Base-by-base conservation (phyloP, 2,329 filamentous ascomycete species). In the Arthrinium phaeospermum region DNA sequence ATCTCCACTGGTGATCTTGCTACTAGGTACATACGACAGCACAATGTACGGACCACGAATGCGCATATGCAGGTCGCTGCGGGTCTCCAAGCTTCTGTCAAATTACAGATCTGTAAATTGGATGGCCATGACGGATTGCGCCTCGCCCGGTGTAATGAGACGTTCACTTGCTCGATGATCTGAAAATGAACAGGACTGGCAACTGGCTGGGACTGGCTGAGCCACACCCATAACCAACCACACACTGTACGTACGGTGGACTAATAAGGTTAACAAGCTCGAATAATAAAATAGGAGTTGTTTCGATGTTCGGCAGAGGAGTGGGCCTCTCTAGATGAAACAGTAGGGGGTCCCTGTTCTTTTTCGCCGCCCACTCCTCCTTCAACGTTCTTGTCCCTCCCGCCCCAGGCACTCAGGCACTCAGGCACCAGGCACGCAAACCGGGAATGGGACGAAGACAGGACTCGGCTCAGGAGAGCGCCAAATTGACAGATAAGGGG, bases 251-350 rank as follows among this genome's bases (percentile, higher is more conserved):
- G n/a, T 16, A 24, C 51, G 34, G 30, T 64, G 34, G 22, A 64
- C 57, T 41, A 41, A 64, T 41, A 41, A 64, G 34, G 57, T 41
- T 64, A 24, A 41, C 57, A 64, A 41, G 57, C 8, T 64, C 30
- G 57, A 13, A 41, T 64, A n/a, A 41, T 24, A 41, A 41, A 64
- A 64, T 64, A 64, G 57, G 57, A 64, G 57, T 64, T 64, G 57
- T 41, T 64, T 64, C 57, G 57, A 64, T 41, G 57, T 64, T 64
- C 57, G 57, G 57, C 57, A 64, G 57, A 41, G 57, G 5, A 64
- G 57, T 64, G 57, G 57, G 57, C n/a, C 57, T 64, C 19, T 41
- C 57, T 64, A 64, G 30, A 64, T 64, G 57, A 64, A 64, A 64
- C 57, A 64, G 57, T 41, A 41, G 57, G 57, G 57, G 57, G 34